Base-by-base conservation (phyloP, 176 grass and related monocot species). In the Carex littledalei region DNA sequence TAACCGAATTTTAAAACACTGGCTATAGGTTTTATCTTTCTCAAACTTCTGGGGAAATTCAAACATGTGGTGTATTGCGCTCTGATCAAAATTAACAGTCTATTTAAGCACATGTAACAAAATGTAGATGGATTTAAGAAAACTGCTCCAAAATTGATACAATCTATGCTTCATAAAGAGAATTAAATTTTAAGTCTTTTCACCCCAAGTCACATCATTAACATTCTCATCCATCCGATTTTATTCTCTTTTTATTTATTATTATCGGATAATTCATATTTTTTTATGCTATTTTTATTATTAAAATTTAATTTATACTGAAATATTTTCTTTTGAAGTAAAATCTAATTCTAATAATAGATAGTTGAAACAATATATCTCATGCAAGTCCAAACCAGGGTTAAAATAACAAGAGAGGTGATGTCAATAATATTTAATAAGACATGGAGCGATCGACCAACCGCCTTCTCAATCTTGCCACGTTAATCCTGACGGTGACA, bases 401-500 rank as follows among this genome's bases (percentile, higher is more conserved):
- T 39, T 12, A 22, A 66, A 60, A 74, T 59, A 85, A 15, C 3
- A 49, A 64, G 11, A 78, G 26, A 47, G 29, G 32, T 78, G 84
- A 85, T 85, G 53, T 52, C 60, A 63, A 55, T 29, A 21, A 15
- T 16, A 85, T 77, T 85, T 65, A 78, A 86, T 78, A 70, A 78
- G 65, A 16, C 43, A 85, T 79, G 55, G 69, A 87, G 85, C 2
- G 55, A 59, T 7, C 39, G 34, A 45, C 82, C 20, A 83, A 85
- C 65, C 39, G 20, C 52, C 77, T 41, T 39, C 47, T 82, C 83
- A 73, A 84, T 82, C 59, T 73, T 83, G 86, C 72, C 88, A 92
- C 86, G 60, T 85, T 57, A 53, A 56, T 63, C 49, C 54, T 10
- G 86, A 94, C 26, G 58, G 75, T 12, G 90, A 92, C 20, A 76